Evolutionary conservation across 2,329 filamentous ascomycete species (phyloP).

Genomic region (Neofusicoccum ribis): DNA sequence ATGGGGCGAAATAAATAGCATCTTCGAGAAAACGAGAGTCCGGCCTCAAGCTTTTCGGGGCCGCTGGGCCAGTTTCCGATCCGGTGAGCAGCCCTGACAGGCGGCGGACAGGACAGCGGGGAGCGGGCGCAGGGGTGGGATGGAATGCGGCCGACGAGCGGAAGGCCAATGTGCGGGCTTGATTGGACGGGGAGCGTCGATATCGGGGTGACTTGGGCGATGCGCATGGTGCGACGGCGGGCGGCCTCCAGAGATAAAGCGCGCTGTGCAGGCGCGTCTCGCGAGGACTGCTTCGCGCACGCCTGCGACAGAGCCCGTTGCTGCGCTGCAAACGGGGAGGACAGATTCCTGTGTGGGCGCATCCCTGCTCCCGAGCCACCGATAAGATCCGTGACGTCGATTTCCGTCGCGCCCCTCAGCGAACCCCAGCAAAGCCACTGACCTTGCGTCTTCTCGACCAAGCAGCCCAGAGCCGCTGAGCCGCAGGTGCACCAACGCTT

Average conservation of each 20-base stretch:
- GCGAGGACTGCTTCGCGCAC: neutral
- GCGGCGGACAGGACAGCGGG: neutral
- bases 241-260: neutral
- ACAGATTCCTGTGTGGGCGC: neutral
- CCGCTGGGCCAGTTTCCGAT: neutral
- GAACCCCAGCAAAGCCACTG: neutral
- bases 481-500: neutral
- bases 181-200: conserved; percentile 8
- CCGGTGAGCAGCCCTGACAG: neutral
- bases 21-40: neutral
- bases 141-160: neutral
- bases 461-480: conserved; percentile 8
- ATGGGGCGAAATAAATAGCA: conserved; percentile 7
- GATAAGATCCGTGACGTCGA: conserved; percentile 10
- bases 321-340: neutral
- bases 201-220: neutral
- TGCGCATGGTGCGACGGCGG: conserved; percentile 5
- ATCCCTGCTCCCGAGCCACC: conserved; percentile 16
- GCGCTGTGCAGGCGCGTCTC: neutral
- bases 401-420: neutral
- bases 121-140: neutral
- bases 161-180: conserved; percentile 6
- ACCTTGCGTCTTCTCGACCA: neutral
- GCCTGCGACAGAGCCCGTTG: neutral
- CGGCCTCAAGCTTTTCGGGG: conserved; percentile 7